phyloP scores from a whole-genome alignment of 2,329 filamentous ascomycete genomes.

The Pseudogymnoascus sp. region DNA sequence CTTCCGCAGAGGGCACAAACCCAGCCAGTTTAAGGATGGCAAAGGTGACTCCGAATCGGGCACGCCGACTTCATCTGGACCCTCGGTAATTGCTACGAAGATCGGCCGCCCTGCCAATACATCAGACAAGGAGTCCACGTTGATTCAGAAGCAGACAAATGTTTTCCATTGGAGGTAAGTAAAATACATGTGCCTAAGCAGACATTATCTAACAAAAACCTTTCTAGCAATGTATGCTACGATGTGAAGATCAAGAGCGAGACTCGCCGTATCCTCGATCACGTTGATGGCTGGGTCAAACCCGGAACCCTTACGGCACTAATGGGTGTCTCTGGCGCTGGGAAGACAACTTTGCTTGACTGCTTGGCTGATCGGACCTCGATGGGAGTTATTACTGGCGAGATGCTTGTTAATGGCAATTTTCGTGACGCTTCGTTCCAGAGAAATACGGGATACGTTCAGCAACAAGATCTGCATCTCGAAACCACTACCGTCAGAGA shows the following conservation, averaged over 20 bases:
- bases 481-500: conserved; percentile 75
- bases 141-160: conserved; percentile 59
- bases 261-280: conserved; percentile 60
- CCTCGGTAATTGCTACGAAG: conserved; percentile 17
- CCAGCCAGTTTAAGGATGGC: conserved; percentile 17
- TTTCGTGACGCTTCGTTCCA: conserved; percentile 77
- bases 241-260: conserved; percentile 63
- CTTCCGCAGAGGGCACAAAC: conserved; percentile 58
- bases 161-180: conserved; percentile 62
- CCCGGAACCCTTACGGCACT: conserved; percentile 61
- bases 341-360: conserved; percentile 82
- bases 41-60: conserved; percentile 23
- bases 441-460: conserved; percentile 66
- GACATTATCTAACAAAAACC: too few species aligned
- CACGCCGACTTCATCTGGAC: conserved; percentile 17
- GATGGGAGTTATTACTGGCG: conserved; percentile 80
- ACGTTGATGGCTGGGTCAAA: conserved; percentile 76
- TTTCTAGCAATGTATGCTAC: conserved; percentile 44
- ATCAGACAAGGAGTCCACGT: conserved; percentile 24
- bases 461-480: conserved; percentile 86
- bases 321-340: conserved; percentile 59
- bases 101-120: conserved; percentile 32
- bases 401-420: conserved; percentile 62
- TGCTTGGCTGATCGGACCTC: conserved; percentile 77
- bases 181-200: too few species aligned